A percentile compares a stretch with the other conserved stretches of the same genome.
These are phyloP conservation scores for Dothiorella sarmentorum DNA, from an alignment of 2,329 filamentous ascomycete genomes.

Conservation along the genomic window DNA sequence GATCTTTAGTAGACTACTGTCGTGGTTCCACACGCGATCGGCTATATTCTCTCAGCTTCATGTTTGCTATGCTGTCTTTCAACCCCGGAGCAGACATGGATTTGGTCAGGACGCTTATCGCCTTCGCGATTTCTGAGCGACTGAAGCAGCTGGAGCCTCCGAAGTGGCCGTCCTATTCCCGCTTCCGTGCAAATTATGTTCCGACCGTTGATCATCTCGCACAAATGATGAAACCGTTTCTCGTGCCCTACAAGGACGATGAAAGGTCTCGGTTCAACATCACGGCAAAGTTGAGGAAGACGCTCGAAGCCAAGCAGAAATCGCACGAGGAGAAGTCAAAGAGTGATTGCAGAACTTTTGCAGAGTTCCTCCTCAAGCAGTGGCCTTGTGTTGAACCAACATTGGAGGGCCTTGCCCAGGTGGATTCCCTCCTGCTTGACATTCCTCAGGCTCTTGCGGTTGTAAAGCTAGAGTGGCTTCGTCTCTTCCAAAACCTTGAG, in stretches of 20 bases:
- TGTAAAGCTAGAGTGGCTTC: slow-evolving; percentile 48
- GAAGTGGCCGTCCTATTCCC: slow-evolving; percentile 26
- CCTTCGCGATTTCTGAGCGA: slow-evolving; percentile 42
- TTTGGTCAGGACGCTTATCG: slow-evolving; percentile 43
- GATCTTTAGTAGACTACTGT: slow-evolving; percentile 41
- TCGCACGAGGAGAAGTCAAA: slow-evolving; percentile 16
- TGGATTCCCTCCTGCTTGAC: slow-evolving; percentile 27
- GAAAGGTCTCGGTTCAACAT: slow-evolving; percentile 19
- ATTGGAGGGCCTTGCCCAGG: neutral
- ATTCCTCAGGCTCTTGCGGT: slow-evolving; percentile 38
- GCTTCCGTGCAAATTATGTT: slow-evolving; percentile 36
- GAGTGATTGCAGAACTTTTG: slow-evolving; percentile 38
- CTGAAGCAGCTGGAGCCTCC: slow-evolving; percentile 42
- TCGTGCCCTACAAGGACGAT: slow-evolving; percentile 21
- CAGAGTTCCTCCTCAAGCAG: slow-evolving; percentile 36
- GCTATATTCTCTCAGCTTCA: slow-evolving; percentile 44
- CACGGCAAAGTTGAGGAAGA: slow-evolving; percentile 22
- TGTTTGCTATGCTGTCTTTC: slow-evolving; percentile 47
- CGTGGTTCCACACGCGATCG: slow-evolving; percentile 26
- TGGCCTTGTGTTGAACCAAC: slow-evolving; percentile 37
- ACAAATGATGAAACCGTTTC: slow-evolving; percentile 29
- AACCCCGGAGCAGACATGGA: slow-evolving; percentile 37
- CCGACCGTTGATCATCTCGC: slow-evolving; percentile 34
- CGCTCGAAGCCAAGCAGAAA: slow-evolving; percentile 21
- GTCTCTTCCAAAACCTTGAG: slow-evolving; percentile 48